A percentile compares a stretch with the other conserved stretches of the same genome.
Evolutionary conservation across 2,329 filamentous ascomycete species (phyloP).

Genomic region (Cryphonectria nitschkei): DNA sequence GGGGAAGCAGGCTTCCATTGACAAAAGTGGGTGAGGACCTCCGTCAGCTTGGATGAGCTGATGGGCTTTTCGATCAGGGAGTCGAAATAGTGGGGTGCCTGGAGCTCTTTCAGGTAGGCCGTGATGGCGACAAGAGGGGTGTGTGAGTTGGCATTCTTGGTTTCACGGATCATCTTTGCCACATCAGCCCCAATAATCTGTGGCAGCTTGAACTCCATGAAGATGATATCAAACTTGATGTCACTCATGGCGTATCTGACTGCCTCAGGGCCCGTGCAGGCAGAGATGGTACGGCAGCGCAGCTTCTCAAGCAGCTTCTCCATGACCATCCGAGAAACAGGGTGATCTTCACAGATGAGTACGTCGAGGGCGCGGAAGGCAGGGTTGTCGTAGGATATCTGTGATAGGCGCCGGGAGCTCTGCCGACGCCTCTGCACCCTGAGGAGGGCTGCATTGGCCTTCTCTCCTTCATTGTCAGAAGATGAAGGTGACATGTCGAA

Average conservation of each 20-base stretch:
- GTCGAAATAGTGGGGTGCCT: constrained; percentile 94
- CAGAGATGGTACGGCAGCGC: constrained; percentile 90
- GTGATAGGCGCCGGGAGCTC: constrained; percentile 90
- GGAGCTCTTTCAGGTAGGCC: constrained; percentile 95
- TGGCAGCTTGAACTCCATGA: constrained; percentile 95
- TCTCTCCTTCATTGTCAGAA: constrained; percentile 94
- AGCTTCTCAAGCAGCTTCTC: constrained; percentile 95
- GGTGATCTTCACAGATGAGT: constrained; percentile 96
- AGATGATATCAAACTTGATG: constrained; percentile 98
- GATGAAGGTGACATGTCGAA: constrained; percentile 97
- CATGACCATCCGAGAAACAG: constrained; percentile 98
- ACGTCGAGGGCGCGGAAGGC: constrained; percentile 90
- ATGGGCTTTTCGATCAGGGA: constrained; percentile 96
- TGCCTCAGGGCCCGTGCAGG: constrained; percentile 86
- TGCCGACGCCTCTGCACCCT: constrained; percentile 94
- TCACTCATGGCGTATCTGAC: constrained; percentile 94
- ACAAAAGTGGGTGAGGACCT: constrained; percentile 84
- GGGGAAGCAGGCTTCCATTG: constrained; percentile 84
- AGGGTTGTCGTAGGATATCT: constrained; percentile 84
- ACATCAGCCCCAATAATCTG: constrained; percentile 95
- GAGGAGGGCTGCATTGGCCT: constrained; percentile 79
- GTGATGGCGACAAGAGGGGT: constrained; percentile 97
- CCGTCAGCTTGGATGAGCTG: constrained; percentile 85
- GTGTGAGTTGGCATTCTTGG: constrained; percentile 90
- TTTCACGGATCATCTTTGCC: constrained; percentile 96